Conservation (phyloP, 768 basidiomycete genomes). For the Sarcodon sp. region DNA sequence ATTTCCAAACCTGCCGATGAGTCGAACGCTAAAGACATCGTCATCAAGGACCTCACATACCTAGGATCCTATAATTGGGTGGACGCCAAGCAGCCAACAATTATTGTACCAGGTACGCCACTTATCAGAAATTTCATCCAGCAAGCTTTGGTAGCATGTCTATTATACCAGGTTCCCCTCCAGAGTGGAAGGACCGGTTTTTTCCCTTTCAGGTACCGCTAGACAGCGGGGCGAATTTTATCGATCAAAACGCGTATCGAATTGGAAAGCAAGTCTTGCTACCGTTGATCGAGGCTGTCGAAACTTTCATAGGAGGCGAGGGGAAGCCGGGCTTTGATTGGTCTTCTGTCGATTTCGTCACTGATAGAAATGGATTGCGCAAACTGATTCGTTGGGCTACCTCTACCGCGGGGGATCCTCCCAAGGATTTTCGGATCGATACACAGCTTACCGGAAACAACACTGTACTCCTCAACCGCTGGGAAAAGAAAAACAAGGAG, state of each 20-base stretch:
- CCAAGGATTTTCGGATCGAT: constrained; percentile 58
- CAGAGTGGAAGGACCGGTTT: constrained; percentile 35
- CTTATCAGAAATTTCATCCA: neutral
- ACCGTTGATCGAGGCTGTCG: constrained; percentile 49
- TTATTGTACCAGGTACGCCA: constrained; percentile 15
- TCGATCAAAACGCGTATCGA: constrained; percentile 47
- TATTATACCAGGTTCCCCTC: constrained; percentile 37
- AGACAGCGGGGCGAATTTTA: constrained; percentile 34
- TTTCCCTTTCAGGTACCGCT: constrained; percentile 40
- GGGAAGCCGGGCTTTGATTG: constrained; percentile 18
- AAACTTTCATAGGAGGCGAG: constrained; percentile 19
- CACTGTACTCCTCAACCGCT: constrained; percentile 49
- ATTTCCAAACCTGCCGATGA: neutral
- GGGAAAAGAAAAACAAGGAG: constrained; percentile 29
- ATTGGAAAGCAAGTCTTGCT: constrained; percentile 26
- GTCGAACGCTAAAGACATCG: neutral
- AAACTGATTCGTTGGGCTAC: constrained; percentile 50
- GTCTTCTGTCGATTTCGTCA: constrained; percentile 30
- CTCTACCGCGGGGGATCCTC: constrained; percentile 11
- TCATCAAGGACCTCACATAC: constrained; percentile 21
- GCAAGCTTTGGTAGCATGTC: no score
- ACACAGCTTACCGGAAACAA: constrained; percentile 42
- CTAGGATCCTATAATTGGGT: constrained; percentile 46
- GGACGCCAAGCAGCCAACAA: constrained; percentile 27
- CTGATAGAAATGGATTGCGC: constrained; percentile 54